These are phyloP conservation scores for Rhodamnia rubescens DNA, from an alignment of 345 rosid species.

Conservation along the genomic window DNA sequence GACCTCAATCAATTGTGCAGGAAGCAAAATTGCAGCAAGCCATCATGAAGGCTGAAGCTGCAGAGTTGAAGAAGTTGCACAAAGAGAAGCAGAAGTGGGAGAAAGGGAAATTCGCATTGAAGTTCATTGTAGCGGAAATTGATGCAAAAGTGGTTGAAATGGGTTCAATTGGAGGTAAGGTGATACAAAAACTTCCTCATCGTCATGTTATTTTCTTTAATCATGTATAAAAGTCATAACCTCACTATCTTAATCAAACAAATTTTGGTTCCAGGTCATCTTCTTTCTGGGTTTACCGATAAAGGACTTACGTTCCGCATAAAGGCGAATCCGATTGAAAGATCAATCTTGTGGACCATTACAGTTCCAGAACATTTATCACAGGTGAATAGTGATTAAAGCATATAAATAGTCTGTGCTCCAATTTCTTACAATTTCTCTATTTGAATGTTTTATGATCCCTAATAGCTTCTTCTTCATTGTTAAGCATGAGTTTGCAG, in stretches of 20 bases:
- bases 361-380: conserved; percentile 60
- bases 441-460: neutral
- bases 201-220: neutral
- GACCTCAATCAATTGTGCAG: conserved; percentile 29
- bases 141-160: conserved; percentile 75
- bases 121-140: conserved; percentile 75
- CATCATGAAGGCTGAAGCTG: conserved; percentile 74
- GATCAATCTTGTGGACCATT: conserved; percentile 86
- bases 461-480: neutral
- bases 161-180: conserved; percentile 75
- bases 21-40: conserved; percentile 74
- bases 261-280: conserved; percentile 41
- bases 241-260: neutral
- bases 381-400: conserved; percentile 28
- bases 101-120: conserved; percentile 76
- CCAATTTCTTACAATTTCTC: neutral
- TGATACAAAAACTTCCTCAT: neutral
- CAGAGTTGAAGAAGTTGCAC: conserved; percentile 58
- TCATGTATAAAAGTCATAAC: neutral
- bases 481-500: neutral
- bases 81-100: conserved; percentile 81
- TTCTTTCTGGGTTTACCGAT: conserved; percentile 74
- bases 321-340: conserved; percentile 66
- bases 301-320: conserved; percentile 64
- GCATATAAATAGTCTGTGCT: neutral